A percentile compares a stretch with the other conserved stretches of the same genome.
phyloP scores from a whole-genome alignment of 2,329 filamentous ascomycete species.

The Talaromyces sp. region DNA sequence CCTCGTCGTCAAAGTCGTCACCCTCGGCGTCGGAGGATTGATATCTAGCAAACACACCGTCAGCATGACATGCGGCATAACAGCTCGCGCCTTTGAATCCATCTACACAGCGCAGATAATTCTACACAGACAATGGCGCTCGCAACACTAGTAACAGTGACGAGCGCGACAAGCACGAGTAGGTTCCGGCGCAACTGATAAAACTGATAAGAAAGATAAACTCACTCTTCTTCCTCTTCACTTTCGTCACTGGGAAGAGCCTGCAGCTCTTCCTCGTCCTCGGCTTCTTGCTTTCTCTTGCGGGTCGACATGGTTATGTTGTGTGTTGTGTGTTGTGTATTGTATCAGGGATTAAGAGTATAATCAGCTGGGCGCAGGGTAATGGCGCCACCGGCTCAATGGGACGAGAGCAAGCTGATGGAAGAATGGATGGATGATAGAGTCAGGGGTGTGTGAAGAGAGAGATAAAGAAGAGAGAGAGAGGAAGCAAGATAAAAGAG shows the following conservation, averaged over 20 bases:
- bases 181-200: neutral
- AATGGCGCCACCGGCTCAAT: neutral
- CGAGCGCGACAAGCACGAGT: neutral
- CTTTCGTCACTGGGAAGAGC: constrained; percentile 45
- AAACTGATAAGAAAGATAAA: constrained; percentile 12
- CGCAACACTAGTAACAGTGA: neutral
- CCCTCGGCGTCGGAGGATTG: constrained; percentile 11
- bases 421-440: neutral
- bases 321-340: too few species aligned
- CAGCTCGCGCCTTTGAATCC: neutral
- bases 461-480: neutral
- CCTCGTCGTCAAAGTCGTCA: constrained; percentile 45
- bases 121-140: neutral
- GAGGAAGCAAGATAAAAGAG: neutral
- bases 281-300: constrained; percentile 45
- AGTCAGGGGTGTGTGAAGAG: neutral
- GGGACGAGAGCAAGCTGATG: neutral
- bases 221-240: constrained; percentile 47
- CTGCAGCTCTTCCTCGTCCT: constrained; percentile 39
- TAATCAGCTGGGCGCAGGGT: neutral
- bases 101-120: neutral
- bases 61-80: neutral
- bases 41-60: constrained; percentile 6
- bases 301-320: constrained; percentile 38
- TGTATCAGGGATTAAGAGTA: constrained; percentile 3